These are phyloP conservation scores for Verticillium isaacii DNA, from an alignment of 2,329 filamentous ascomycete genomes.

Conservation along the genomic window DNA sequence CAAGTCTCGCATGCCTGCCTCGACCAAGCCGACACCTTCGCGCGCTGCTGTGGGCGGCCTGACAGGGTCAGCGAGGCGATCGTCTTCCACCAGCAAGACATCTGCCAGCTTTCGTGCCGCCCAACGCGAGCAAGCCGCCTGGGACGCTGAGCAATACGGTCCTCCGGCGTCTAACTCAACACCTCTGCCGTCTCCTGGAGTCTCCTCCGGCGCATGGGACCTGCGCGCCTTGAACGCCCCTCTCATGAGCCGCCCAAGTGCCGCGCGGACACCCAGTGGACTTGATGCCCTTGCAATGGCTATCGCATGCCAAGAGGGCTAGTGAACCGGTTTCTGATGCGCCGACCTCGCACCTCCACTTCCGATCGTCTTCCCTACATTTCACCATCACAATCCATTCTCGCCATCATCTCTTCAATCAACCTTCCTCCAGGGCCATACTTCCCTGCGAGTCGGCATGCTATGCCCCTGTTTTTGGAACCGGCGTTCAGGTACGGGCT, in stretches of 20 bases:
- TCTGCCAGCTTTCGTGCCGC: constrained; percentile 21
- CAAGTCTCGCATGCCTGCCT: constrained; percentile 41
- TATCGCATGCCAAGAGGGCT: constrained; percentile 45
- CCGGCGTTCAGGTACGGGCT: background rate
- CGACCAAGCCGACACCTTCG: constrained; percentile 16
- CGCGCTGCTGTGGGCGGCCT: constrained; percentile 15
- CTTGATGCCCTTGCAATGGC: constrained; percentile 52
- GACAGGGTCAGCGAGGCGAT: constrained; percentile 22
- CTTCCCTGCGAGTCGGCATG: background rate
- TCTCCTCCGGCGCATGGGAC: constrained; percentile 35
- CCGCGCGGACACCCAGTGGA: constrained; percentile 41
- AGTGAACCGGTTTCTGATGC: background rate
- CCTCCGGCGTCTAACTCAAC: constrained; percentile 19
- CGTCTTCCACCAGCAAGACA: constrained; percentile 24
- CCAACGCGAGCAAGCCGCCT: constrained; percentile 25
- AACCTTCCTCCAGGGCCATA: background rate
- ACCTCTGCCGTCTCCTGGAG: constrained; percentile 29
- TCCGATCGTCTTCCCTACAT: background rate
- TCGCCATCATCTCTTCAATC: background rate
- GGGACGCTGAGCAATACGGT: constrained; percentile 37
- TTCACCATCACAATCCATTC: background rate
- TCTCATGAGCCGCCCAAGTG: constrained; percentile 38
- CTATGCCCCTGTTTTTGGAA: background rate
- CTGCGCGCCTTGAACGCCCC: constrained; percentile 40
- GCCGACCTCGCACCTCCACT: too few relatives aligned